These are phyloP conservation scores for Clarireedia homoeocarpa DNA, from an alignment of 2,329 filamentous ascomycete genomes.

Conservation along the genomic window DNA sequence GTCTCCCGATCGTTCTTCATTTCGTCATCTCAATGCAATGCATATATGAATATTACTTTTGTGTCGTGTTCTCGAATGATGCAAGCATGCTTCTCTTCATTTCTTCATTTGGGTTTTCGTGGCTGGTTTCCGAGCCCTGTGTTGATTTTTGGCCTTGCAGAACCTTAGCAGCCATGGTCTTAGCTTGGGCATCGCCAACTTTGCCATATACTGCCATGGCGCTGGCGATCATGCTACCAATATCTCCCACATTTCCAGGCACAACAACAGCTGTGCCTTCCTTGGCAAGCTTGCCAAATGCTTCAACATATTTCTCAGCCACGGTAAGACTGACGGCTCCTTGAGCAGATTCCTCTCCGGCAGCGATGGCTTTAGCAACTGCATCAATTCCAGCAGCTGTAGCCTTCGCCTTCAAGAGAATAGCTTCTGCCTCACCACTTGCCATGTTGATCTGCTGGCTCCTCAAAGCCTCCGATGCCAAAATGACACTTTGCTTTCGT, in stretches of 20 bases:
- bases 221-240: constrained; percentile 93
- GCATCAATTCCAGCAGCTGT: constrained; percentile 85
- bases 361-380: constrained; percentile 66
- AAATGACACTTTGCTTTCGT: constrained; percentile 91
- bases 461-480: constrained; percentile 85
- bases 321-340: constrained; percentile 79
- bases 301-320: constrained; percentile 96
- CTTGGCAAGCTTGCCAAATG: constrained; percentile 85
- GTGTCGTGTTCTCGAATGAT: constrained; percentile 36
- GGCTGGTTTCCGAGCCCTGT: constrained; percentile 18
- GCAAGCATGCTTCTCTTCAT: constrained; percentile 41
- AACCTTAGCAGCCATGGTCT: constrained; percentile 50
- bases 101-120: constrained; percentile 31
- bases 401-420: constrained; percentile 74
- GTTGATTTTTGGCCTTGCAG: constrained; percentile 34
- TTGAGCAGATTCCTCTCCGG: constrained; percentile 69
- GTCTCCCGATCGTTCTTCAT: neutral
- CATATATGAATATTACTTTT: constrained; percentile 24
- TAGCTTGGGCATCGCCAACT: constrained; percentile 73
- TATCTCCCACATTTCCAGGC: constrained; percentile 93
- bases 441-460: constrained; percentile 92
- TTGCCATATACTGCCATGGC: constrained; percentile 94
- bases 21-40: neutral
- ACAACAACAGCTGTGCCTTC: constrained; percentile 95
- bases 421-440: constrained; percentile 88